Conservation (phyloP, 2,329 filamentous ascomycete genomes). For the Cryoendolithus antarcticus region DNA sequence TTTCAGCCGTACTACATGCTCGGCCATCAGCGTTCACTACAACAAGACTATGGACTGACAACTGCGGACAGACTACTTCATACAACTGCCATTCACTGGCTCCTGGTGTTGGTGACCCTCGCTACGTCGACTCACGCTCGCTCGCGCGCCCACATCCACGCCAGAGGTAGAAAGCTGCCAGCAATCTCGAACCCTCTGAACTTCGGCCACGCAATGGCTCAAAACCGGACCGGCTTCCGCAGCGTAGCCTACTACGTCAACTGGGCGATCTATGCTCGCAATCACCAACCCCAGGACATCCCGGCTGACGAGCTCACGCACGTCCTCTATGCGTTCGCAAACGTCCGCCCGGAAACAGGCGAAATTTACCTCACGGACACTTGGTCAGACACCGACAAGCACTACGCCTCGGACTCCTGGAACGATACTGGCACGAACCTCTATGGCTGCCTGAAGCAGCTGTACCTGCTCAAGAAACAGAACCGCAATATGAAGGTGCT, state of each 20-base stretch:
- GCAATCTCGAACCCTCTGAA: too few relatives aligned
- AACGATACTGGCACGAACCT: conserved; percentile 54
- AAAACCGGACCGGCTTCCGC: conserved; percentile 13
- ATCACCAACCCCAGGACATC: conserved; percentile 75
- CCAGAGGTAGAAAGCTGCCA: too few relatives aligned
- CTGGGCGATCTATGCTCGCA: conserved; percentile 43
- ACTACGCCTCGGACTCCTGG: conserved; percentile 56
- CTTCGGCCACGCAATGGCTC: too few relatives aligned
- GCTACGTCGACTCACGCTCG: too few relatives aligned
- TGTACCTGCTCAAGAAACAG: conserved; percentile 62
- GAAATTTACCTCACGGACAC: conserved; percentile 63
- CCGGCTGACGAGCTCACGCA: conserved; percentile 74
- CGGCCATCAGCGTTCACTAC: too few relatives aligned
- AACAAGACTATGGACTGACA: too few relatives aligned
- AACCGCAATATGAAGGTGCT: conserved; percentile 68
- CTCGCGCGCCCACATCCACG: too few relatives aligned
- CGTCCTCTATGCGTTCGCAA: conserved; percentile 82
- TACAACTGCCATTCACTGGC: too few relatives aligned
- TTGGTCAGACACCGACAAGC: conserved; percentile 58
- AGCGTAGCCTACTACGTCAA: conserved; percentile 24
- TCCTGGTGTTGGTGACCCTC: too few relatives aligned
- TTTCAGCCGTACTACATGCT: too few relatives aligned
- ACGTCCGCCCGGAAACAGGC: conserved; percentile 64
- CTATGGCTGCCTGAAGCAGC: conserved; percentile 67
- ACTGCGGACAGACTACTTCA: too few relatives aligned